Evolutionary conservation across 176 grass and related monocot genomes (phyloP), one percentile per base, ranked within the genome.

Genomic region (Zizania latifolia): DNA sequence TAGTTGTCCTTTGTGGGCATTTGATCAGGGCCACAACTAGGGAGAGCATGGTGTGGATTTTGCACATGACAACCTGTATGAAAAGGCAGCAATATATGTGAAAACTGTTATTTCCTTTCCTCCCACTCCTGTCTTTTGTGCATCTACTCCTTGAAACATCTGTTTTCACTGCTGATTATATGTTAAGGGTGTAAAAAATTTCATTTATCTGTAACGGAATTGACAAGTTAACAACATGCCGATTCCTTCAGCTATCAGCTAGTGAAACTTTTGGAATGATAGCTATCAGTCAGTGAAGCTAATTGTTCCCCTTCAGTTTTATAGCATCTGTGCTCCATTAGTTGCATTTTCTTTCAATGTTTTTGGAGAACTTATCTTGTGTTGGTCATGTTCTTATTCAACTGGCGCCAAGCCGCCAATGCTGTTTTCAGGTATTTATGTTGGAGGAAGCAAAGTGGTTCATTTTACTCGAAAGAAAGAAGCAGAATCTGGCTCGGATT

Each of bases 381-480:
- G 17, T 58, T 68, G 31, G 32, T 0, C 22, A 27, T 35, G 55
- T 43, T 70, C 65, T 69, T 70, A 45, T 59, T 35, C 28, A 23
- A 39, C 15, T 27, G 0, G 13, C 19, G 27, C 31, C 13, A 68
- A n/a, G n/a, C n/a, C n/a, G n/a, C n/a, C n/a, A n/a, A 62, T 62
- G 38, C 8, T 14, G 3, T 62, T 5, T 73, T 15, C 74, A 99
- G 95, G 95, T n/a, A 99, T 99, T 78, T 94, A 94, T 59, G 95
- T 99, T 33, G 95, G 95, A 76, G 89, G 95, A 74, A 99, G 79
- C 87, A 99, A 99, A 51, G 89, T 99, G 37, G 95, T 92, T 44
- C 95, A 99, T 87, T 99, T 99, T 72, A 99, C 91, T 14, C 79
- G 89, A 64, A 99, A 99, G 79, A 99, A 94, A 76, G 95, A 94